These are phyloP conservation scores for Ascomycota sp. DNA, from an alignment of 2,329 filamentous ascomycete species.

Conservation along the genomic window DNA sequence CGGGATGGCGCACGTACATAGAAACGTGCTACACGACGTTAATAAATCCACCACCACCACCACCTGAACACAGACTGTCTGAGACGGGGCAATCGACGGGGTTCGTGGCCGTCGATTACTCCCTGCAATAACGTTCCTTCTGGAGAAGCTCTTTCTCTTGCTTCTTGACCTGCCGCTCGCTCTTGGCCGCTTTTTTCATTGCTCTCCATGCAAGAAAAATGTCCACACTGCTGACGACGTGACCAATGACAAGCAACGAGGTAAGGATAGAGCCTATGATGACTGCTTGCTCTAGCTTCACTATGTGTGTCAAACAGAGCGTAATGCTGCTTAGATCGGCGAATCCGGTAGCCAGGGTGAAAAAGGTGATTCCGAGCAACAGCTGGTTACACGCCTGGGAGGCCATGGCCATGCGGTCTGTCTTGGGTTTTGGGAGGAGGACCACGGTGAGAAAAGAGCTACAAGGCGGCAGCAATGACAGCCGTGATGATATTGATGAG, in stretches of 20 bases:
- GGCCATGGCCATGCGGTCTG: not conserved
- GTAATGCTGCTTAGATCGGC: conserved; percentile 8
- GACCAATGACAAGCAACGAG: conserved; percentile 6
- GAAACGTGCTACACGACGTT: too few species aligned
- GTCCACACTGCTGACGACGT: conserved; percentile 3
- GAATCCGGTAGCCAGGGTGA: conserved; percentile 9
- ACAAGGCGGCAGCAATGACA: not conserved
- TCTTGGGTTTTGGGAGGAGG: not conserved
- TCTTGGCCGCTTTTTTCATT: too few species aligned
- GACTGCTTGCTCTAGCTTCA: conserved; percentile 9
- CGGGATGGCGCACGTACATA: too few species aligned
- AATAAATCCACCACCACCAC: too few species aligned
- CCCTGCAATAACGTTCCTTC: too few species aligned
- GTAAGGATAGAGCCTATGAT: conserved; percentile 7
- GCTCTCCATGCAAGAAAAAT: too few species aligned
- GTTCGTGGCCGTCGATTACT: too few species aligned
- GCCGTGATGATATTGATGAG: not conserved
- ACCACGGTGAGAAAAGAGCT: not conserved
- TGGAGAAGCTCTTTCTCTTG: too few species aligned
- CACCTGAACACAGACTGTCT: too few species aligned
- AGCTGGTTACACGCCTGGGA: conserved; percentile 8
- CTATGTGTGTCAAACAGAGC: conserved; percentile 9
- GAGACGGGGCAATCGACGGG: too few species aligned
- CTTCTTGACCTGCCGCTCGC: too few species aligned
- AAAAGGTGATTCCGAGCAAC: conserved; percentile 7